Conservation (phyloP, 2,329 filamentous ascomycete species). For the Penicillium sp. region DNA sequence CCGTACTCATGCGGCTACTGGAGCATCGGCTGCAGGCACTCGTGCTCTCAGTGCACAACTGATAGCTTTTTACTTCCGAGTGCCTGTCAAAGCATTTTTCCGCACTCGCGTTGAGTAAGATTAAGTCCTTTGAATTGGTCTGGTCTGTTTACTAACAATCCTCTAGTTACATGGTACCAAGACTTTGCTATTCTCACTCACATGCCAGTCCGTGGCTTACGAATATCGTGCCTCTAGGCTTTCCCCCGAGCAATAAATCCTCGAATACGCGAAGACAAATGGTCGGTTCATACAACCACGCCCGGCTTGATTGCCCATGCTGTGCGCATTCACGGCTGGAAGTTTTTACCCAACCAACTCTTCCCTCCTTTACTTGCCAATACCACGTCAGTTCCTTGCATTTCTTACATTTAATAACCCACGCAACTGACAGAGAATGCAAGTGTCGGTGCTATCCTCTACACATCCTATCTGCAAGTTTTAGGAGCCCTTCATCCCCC, state of each 20-base stretch:
- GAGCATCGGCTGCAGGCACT: conserved; percentile 79
- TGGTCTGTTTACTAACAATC: conserved; percentile 15
- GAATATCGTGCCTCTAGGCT: conserved; percentile 39
- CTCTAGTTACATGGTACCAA: conserved; percentile 49
- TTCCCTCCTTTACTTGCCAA: conserved; percentile 62
- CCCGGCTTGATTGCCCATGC: conserved; percentile 60
- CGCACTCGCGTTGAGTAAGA: conserved; percentile 81
- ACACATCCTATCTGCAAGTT: conserved; percentile 60
- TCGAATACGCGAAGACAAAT: conserved; percentile 41
- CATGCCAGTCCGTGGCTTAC: conserved; percentile 10
- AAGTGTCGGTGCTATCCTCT: conserved; percentile 59
- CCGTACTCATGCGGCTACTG: conserved; percentile 60
- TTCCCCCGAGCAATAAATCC: conserved; percentile 63
- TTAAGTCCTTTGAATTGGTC: conserved; percentile 3
- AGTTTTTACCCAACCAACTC: conserved; percentile 61
- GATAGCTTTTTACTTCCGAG: conserved; percentile 86
- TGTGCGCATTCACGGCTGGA: conserved; percentile 59
- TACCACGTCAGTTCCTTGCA: conserved; percentile 44
- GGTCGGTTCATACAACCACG: conserved; percentile 60
- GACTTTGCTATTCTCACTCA: neutral
- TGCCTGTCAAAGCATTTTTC: conserved; percentile 90
- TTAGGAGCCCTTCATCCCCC: conserved; percentile 57
- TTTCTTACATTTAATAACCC: neutral
- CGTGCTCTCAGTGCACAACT: conserved; percentile 79
- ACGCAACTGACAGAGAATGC: neutral